Conservation (phyloP, 2,329 filamentous ascomycete genomes). For the Ceratocystis lukuohia region DNA sequence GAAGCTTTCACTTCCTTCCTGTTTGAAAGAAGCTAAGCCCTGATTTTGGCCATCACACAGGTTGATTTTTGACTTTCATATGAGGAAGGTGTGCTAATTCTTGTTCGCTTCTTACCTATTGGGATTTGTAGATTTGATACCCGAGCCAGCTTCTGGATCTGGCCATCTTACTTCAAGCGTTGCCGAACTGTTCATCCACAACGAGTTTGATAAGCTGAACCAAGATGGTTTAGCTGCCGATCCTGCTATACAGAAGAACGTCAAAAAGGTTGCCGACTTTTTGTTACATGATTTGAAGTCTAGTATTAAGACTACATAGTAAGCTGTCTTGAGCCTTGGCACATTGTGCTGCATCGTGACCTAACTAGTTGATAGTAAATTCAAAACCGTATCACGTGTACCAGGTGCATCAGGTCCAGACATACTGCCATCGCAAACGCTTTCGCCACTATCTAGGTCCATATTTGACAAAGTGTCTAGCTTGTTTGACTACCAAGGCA, state of each 20-base stretch:
- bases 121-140: conserved; percentile 45
- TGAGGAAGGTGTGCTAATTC: conserved; percentile 16
- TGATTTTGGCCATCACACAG: neutral
- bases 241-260: conserved; percentile 45
- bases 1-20: neutral
- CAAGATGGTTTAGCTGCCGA: conserved; percentile 46
- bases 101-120: neutral
- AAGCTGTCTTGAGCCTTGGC: conserved; percentile 23
- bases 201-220: conserved; percentile 56
- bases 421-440: conserved; percentile 27
- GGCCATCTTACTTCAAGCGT: conserved; percentile 40
- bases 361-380: conserved; percentile 36
- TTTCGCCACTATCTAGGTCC: conserved; percentile 36
- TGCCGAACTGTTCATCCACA: conserved; percentile 36
- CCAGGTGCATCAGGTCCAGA: conserved; percentile 14
- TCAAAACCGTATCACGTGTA: conserved; percentile 28
- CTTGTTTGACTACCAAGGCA: conserved; percentile 18
- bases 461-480: conserved; percentile 30
- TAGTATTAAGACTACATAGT: conserved; percentile 59
- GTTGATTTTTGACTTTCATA: conserved; percentile 7
- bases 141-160: conserved; percentile 47
- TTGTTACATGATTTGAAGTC: conserved; percentile 61
- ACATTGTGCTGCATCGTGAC: neutral
- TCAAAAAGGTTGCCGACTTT: conserved; percentile 60
- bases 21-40: neutral